phyloP scores from a whole-genome alignment of 2,329 filamentous ascomycete species.

The Cercospora canescens region DNA sequence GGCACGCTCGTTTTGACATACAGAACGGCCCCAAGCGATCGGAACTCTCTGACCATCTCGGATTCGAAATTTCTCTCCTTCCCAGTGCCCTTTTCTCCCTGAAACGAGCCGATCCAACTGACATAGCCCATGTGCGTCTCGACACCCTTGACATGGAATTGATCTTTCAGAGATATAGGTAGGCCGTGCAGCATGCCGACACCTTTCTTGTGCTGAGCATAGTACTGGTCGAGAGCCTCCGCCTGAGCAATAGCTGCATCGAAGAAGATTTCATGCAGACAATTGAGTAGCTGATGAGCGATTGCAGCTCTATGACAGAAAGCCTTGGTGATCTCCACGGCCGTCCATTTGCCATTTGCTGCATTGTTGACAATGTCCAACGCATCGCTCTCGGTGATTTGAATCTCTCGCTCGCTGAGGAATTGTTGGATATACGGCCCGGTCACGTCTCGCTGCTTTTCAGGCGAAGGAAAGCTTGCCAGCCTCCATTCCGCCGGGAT shows the following conservation, averaged over 20 bases:
- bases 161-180: conserved; percentile 51
- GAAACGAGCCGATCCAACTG: conserved; percentile 63
- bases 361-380: conserved; percentile 58
- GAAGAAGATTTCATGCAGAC: conserved; percentile 52
- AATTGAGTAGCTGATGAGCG: conserved; percentile 50
- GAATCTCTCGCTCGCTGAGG: conserved; percentile 54
- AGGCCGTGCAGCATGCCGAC: conserved; percentile 51
- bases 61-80: conserved; percentile 57
- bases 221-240: conserved; percentile 44
- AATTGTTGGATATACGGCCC: conserved; percentile 58
- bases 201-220: conserved; percentile 37
- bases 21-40: conserved; percentile 54
- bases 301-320: conserved; percentile 59
- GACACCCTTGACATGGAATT: conserved; percentile 50
- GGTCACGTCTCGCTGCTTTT: conserved; percentile 58
- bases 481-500: conserved; percentile 61
- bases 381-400: conserved; percentile 63
- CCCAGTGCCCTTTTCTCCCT: conserved; percentile 54
- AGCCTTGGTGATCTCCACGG: conserved; percentile 55
- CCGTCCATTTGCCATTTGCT: conserved; percentile 55
- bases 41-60: conserved; percentile 58
- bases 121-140: conserved; percentile 60
- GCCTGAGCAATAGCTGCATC: conserved; percentile 46
- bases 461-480: conserved; percentile 46
- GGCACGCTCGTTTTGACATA: conserved; percentile 60